These are phyloP conservation scores for Metschnikowia santaceciliae DNA, from an alignment of 805 yeast species.

Conservation along the genomic window DNA sequence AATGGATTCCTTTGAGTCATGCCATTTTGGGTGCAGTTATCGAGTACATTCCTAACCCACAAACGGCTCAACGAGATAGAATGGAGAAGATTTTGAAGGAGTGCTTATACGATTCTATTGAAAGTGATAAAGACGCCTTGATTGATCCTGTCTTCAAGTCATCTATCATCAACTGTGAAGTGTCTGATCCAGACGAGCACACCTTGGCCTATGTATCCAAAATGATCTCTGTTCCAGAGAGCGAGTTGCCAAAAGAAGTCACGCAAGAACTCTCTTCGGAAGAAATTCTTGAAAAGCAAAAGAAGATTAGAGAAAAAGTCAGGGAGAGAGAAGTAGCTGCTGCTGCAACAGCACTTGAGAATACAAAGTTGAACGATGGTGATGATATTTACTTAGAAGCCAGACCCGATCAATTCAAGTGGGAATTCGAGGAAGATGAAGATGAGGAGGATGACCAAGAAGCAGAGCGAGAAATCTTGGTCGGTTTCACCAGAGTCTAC, in stretches of 20 bases:
- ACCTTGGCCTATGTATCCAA: conserved; percentile 79
- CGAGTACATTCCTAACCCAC: conserved; percentile 82
- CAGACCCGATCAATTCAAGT: conserved; percentile 36
- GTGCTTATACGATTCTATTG: conserved; percentile 42
- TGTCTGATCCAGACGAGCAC: conserved; percentile 51
- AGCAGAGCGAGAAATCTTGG: conserved; percentile 57
- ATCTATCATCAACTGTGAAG: conserved; percentile 65
- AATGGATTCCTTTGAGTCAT: conserved; percentile 91
- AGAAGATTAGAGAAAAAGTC: conserved; percentile 64
- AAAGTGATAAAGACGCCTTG: conserved; percentile 40
- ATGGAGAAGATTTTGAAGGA: conserved; percentile 58
- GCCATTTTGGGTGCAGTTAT: conserved; percentile 82
- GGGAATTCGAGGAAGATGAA: conserved; percentile 51
- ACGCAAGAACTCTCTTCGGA: conserved; percentile 42
- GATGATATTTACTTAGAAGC: conserved; percentile 25
- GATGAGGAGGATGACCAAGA: conserved; percentile 44
- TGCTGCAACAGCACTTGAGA: conserved; percentile 20
- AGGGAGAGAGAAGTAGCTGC: conserved; percentile 59
- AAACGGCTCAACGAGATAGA: conserved; percentile 66
- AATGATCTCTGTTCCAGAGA: conserved; percentile 78
- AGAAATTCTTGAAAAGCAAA: conserved; percentile 59
- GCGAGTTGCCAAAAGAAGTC: conserved; percentile 64
- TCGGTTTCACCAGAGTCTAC: conserved; percentile 86
- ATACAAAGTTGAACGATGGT: conserved; percentile 22
- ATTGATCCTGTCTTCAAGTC: conserved; percentile 47